Evolutionary conservation across 345 rosid species (phyloP).

Genomic region (Hibiscus mutabilis): DNA sequence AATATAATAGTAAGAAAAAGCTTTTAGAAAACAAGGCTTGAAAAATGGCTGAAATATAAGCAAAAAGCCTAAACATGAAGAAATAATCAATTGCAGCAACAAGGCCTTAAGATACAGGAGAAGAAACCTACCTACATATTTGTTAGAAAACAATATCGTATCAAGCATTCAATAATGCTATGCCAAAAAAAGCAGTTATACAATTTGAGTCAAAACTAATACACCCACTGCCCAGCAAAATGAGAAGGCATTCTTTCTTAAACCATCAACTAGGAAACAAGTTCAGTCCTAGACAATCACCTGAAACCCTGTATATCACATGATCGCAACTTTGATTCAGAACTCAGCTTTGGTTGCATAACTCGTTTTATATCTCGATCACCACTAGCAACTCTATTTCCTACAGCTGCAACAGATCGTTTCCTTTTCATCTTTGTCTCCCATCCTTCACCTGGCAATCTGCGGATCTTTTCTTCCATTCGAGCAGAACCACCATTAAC

Average conservation of each 20-base stretch:
- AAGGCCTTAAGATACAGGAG: background rate
- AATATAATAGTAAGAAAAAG: background rate
- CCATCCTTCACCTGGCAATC: conserved; percentile 91
- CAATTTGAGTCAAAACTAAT: background rate
- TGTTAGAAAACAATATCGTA: background rate
- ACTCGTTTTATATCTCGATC: conserved; percentile 56
- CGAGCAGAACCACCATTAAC: conserved; percentile 42
- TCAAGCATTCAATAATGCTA: background rate
- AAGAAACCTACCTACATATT: background rate
- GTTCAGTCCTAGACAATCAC: conserved; percentile 28
- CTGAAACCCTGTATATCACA: conserved; percentile 70
- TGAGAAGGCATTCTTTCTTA: background rate
- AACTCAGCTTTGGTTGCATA: conserved; percentile 45
- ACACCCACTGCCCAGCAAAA: background rate
- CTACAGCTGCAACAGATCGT: conserved; percentile 78
- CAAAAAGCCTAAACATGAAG: background rate
- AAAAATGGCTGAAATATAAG: background rate
- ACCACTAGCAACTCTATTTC: conserved; percentile 50
- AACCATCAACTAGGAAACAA: background rate
- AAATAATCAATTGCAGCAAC: background rate
- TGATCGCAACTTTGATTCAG: conserved; percentile 64
- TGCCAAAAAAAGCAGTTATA: background rate
- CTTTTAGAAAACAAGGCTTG: background rate
- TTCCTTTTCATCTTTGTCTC: conserved; percentile 83
- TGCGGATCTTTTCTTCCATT: conserved; percentile 72